Conservation (phyloP, 2,329 filamentous ascomycete species). For the Cercospora zeina region DNA sequence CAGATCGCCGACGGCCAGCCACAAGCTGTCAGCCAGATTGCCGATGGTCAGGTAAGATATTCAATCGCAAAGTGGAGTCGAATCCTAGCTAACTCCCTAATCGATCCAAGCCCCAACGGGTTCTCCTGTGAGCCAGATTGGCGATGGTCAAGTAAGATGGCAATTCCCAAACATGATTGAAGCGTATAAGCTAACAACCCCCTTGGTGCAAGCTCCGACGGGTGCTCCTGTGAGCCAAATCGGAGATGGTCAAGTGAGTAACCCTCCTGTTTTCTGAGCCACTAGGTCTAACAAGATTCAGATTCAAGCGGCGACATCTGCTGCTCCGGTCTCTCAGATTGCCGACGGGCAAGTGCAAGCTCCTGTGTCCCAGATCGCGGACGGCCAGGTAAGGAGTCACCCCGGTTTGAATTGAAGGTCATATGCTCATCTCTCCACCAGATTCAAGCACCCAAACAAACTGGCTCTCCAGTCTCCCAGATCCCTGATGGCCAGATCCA, state of each 20-base stretch:
- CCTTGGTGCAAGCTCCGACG: not conserved
- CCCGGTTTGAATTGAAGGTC: too few relatives aligned
- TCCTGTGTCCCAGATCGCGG: constrained; percentile 35
- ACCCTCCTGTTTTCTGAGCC: constrained; percentile 29
- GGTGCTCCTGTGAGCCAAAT: constrained; percentile 33
- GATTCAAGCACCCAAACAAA: constrained; percentile 29
- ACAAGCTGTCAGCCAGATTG: constrained; percentile 2
- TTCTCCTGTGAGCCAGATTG: constrained; percentile 33
- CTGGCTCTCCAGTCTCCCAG: constrained; percentile 29
- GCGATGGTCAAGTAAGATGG: constrained; percentile 31
- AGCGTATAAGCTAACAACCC: not conserved
- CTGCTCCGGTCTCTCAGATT: constrained; percentile 26
- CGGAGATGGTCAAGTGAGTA: constrained; percentile 31
- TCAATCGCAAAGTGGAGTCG: not conserved
- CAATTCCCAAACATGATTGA: too few relatives aligned
- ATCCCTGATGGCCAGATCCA: constrained; percentile 29
- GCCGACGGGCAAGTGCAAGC: not conserved
- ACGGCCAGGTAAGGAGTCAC: constrained; percentile 28
- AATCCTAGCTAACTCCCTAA: not conserved
- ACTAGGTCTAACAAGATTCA: constrained; percentile 32
- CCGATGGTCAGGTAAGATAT: constrained; percentile 11
- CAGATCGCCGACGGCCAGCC: constrained; percentile 22
- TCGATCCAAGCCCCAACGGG: constrained; percentile 8
- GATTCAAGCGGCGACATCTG: constrained; percentile 23
- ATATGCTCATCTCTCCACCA: not conserved